Base-by-base conservation (phyloP, 2,329 filamentous ascomycete species). In the Alternaria brassicae region DNA sequence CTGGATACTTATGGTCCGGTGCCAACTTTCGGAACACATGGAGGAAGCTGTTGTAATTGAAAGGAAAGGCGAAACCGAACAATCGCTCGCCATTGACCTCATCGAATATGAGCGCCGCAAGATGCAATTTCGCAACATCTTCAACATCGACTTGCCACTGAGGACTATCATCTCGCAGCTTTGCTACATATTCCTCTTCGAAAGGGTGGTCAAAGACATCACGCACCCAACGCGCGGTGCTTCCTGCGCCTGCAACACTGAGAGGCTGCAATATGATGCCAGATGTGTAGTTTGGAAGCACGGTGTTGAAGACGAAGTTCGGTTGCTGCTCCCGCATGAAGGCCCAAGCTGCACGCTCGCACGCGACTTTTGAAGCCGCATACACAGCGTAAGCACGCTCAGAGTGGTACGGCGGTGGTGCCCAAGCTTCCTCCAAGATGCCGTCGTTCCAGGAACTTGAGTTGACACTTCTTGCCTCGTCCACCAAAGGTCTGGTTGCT, bases 61-160 rank as follows among this genome's bases (percentile, higher is more conserved):
- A 37, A 19, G 36, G 36, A 19, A 37, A 37, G 36, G 36, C 36
- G n/a, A 37, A 37, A 37, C 36, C 36, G n/a, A 37, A 37, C 36
- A 37, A 7, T n/a, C 36, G 36, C 36, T 37, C 36, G 36, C 36
- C 3, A 37, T 37, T 37, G 36, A 37, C 36, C 36, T 37, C 36
- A 6, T 37, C 36, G n/a, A 37, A 74, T 0, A 84, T 70, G 6
- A 82, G 72, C 0, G 80, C 84, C 2, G 82, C 81, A 2, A 86
- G 76, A 41, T 86, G 84, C 0, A 87, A 70, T 0, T 78, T 72
- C 0, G 82, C 84, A 7, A 72, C 70, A 45, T 88, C 85, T 7
- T 81, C 72, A 0, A 85, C 82, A 58, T 87, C 79, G 17, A 87
- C 77, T 49, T 72, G 82, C 61, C 81, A 81, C 62, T 74, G 66